Evolutionary conservation across 805 yeast species (phyloP), one percentile per base, ranked within the genome.

Genomic region (Tetrapisispora fleetii): DNA sequence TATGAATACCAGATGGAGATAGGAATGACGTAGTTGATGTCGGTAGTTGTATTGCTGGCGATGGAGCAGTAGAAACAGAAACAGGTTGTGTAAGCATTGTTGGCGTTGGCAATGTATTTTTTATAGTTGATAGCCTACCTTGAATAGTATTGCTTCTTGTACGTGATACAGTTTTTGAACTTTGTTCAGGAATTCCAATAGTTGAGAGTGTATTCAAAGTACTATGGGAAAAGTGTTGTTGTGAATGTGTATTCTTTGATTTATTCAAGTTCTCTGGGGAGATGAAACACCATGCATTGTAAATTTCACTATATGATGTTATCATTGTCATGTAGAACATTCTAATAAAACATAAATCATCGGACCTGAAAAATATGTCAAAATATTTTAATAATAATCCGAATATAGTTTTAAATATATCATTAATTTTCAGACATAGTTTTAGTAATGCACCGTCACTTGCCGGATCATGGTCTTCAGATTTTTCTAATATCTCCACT

Each of bases 231-330:
- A 44, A 32, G 14, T 37, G 7, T 13, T 36, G 19, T 13, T 21
- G 43, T 16, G 37, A 30, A 16, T 35, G 24, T 22, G 9, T 30
- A 37, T 18, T 43, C 16, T 30, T 37, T 11, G 22, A 33, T 16
- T 21, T 35, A 14, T 21, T 44, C 10, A 33, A 18, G 14, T 37
- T 13, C 22, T 46, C 45, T 21, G 48, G 47, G 2, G 41, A 39
- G 28, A 63, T 56, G 37, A 59, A 62, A 48, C 66, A 70, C 72
- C 81, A 81, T 0, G 89, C 85, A 60, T 85, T 85, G 54, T 72
- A 74, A 45, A 85, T 67, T 61, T 85, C 93, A 48, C 76, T 75
- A 52, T 83, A 76, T 0, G 85, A 75, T 33, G 85, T 83, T 57
- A 75, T 76, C 9, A 81, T 56, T 6, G 81, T 74, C 62, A 83